Conservation (phyloP, 495 filamentous ascomycete species). For the Extremus antarcticus region DNA sequence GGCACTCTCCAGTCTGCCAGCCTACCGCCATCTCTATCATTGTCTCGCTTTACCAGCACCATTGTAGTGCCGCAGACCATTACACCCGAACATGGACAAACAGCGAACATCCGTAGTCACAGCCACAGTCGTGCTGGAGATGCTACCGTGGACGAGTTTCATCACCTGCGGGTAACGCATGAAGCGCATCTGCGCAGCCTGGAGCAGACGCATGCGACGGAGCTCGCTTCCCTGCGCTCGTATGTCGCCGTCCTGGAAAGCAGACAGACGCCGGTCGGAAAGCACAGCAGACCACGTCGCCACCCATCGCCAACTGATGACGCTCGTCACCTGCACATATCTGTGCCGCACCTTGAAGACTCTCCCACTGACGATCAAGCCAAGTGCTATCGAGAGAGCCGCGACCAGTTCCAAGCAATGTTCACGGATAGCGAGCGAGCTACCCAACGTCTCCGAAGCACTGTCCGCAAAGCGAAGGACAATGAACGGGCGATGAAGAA, state of each 20-base stretch:
- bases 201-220: constrained; percentile 22
- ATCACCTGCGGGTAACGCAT: constrained; percentile 22
- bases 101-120: background rate
- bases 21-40: background rate
- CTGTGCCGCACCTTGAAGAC: too few species aligned
- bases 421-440: background rate
- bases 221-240: constrained; percentile 22
- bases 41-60: background rate
- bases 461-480: constrained; percentile 11
- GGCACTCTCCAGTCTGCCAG: background rate
- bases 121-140: background rate
- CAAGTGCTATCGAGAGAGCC: background rate
- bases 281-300: too few species aligned
- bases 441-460: background rate
- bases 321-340: too few species aligned
- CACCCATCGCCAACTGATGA: too few species aligned
- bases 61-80: background rate
- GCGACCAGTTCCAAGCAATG: background rate
- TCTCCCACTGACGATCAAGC: too few species aligned
- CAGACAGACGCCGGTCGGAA: too few species aligned
- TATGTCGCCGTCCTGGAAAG: constrained; percentile 25
- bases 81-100: background rate
- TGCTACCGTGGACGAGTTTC: constrained; percentile 17
- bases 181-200: constrained; percentile 27
- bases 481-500: constrained; percentile 12